These are phyloP conservation scores for Vigna nakashimae DNA, from an alignment of 306 rosid species.

Conservation along the genomic window DNA sequence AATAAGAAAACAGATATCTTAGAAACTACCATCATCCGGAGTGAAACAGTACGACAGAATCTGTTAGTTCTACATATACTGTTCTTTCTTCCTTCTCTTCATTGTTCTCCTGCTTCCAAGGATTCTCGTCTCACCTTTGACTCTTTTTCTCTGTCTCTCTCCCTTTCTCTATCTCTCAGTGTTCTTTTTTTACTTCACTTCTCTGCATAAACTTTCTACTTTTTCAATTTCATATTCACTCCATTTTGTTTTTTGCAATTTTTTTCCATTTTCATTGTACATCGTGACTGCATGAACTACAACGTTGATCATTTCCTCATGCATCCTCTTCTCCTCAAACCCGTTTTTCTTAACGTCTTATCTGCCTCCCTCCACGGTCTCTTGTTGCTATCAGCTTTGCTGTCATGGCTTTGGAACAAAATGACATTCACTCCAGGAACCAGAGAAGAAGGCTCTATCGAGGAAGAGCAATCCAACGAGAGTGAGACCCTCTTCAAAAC, in stretches of 20 bases:
- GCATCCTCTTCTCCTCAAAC: conserved; percentile 40
- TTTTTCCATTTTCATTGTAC: neutral
- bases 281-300: too few relatives aligned
- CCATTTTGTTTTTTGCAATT: too few relatives aligned
- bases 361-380: conserved; percentile 43
- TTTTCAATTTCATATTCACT: neutral
- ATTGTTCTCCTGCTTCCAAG: neutral
- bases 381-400: conserved; percentile 23
- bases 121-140: neutral
- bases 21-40: too few relatives aligned
- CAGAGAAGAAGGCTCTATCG: conserved; percentile 34
- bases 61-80: too few relatives aligned
- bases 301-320: conserved; percentile 1
- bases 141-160: neutral
- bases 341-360: conserved; percentile 46
- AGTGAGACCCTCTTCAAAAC: neutral
- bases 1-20: too few relatives aligned
- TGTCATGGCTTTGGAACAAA: conserved; percentile 46
- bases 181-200: neutral
- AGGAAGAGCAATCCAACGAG: neutral
- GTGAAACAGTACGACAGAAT: too few relatives aligned
- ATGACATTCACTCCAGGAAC: neutral
- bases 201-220: neutral
- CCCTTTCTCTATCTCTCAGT: neutral
- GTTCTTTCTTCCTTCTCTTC: neutral